A percentile compares a stretch with the other conserved stretches of the same genome.
Conservation (phyloP, 1,284 basidiomycete species). For the Rhodotorula sp. region DNA sequence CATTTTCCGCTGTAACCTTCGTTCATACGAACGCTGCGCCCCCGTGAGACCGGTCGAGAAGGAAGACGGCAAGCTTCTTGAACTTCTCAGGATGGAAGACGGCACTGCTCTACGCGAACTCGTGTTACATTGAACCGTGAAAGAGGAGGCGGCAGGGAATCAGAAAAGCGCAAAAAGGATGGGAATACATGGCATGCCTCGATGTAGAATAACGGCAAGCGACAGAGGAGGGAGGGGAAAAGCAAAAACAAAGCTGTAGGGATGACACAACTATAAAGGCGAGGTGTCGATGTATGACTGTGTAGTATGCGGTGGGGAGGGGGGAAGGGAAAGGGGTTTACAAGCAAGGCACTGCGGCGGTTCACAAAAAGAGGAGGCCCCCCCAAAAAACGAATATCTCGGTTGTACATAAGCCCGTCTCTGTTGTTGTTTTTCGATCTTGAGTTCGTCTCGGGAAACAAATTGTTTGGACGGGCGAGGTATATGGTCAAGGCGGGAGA, state of each 20-base stretch:
- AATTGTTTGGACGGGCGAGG: too few relatives aligned
- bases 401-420: not conserved
- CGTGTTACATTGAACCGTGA: too few relatives aligned
- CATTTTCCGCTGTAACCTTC: slow-evolving; percentile 1
- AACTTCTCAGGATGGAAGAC: too few relatives aligned
- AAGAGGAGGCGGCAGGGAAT: not conserved
- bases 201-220: not conserved
- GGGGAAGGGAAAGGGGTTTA: not conserved
- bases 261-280: not conserved
- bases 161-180: too few relatives aligned
- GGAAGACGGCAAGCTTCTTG: too few relatives aligned
- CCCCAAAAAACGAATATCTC: too few relatives aligned
- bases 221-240: not conserved
- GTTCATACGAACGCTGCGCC: not conserved
- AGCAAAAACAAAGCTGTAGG: not conserved
- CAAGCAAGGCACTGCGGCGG: not conserved
- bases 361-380: too few relatives aligned
- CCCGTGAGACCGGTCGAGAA: too few relatives aligned
- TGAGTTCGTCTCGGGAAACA: not conserved
- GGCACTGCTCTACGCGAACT: too few relatives aligned
- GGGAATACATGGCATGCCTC: not conserved
- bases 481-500: too few relatives aligned
- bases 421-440: not conserved
- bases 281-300: slow-evolving; percentile 3
- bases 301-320: not conserved